Base-by-base conservation (phyloP, 73 alveolate genomes). In the Tetrahymena malaccensis region DNA sequence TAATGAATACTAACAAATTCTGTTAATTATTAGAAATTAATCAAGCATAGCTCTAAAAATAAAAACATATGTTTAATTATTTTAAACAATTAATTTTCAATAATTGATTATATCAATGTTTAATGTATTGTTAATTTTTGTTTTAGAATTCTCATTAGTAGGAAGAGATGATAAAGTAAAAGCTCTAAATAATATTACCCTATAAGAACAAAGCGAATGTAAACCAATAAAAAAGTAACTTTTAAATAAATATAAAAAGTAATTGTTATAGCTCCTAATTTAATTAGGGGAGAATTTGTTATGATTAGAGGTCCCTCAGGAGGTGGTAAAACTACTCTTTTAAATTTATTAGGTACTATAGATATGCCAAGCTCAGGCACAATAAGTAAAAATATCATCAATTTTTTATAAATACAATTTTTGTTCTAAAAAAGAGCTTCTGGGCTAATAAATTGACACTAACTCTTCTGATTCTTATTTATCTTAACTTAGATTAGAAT, bases 281-380 rank as follows among this genome's bases (percentile, higher is more conserved):
- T n/a, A 70, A 22, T 27, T 70, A 94, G 98, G 85, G 99, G 99
- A 11, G 99, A 99, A 96, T 99, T 99, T 96, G 99, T 99, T 11
- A 98, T 99, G 98, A 99, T 99, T 85, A 98, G 99, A 96, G 99
- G 99, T 10, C 99, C 99, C 34, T 98, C 99, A 50, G 99, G 99
- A 21, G 99, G 99, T 93, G 99, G 99, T 44, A 99, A 99, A 96
- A 99, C 99, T 13, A 99, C 99, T 55, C 97, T 99, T 94, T 97
- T 99, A 94, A 99, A 99, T 95, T 96, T 98, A 95, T 96, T 98
- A 94, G 99, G 99, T 34, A 99, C 99, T 38, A 97, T 99, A 83
- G 99, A 98, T 94, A 95, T 96, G 35, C 98, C 98, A 38, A 97
- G 97, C 19, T 94, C 93, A 33, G 99, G 98, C 10, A 94, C 57